Base-by-base conservation (phyloP, 2,329 filamentous ascomycete species). In the Fusarium piperis region DNA sequence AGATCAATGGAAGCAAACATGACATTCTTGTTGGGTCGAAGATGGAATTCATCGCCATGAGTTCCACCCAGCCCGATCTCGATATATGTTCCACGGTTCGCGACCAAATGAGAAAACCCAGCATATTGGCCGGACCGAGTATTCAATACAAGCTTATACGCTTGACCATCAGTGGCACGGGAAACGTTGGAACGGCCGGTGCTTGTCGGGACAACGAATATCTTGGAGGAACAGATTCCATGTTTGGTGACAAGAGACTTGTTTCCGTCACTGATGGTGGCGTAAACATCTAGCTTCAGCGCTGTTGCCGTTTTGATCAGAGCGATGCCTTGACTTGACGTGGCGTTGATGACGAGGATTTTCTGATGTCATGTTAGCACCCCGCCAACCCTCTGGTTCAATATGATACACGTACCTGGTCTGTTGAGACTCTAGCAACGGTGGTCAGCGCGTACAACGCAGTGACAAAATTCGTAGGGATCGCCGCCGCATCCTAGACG, bases 1-100 rank as follows among this genome's bases (percentile, higher is more conserved):
- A 74, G 30, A 53, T 74, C 72, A 38, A 74, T 69, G 6, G 72
- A 75, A 36, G 72, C 67, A 64, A 74, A 74, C 59, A 75, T 67
- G 46, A 75, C 48, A 44, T 74, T 74, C 46, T 69, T 74, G 44
- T 64, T 70, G 16, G 70, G 68, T n/a, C 55, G 59, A 51, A 35
- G 15, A 38, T 26, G 12, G 4, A 11, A n/a, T 9, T 65, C 67
- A 61, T 66, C 48, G 0, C 16, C 32, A 2, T 30, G 57, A 13
- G 26, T 35, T 35, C 72, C 72, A 13, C 67, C 72, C 2, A 53
- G 44, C 0, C 63, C 44, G 5, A 74, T 63, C 55, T 74, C 71
- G 13, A 74, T 51, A 4, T 74, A 74, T 1, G 71, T 68, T 44
- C 71, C 71, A 41, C 71, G 58, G 9, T 62, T 74, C 2, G 71